Base-by-base conservation (phyloP, 2,329 filamentous ascomycete species). In the Dactylellina sp. region DNA sequence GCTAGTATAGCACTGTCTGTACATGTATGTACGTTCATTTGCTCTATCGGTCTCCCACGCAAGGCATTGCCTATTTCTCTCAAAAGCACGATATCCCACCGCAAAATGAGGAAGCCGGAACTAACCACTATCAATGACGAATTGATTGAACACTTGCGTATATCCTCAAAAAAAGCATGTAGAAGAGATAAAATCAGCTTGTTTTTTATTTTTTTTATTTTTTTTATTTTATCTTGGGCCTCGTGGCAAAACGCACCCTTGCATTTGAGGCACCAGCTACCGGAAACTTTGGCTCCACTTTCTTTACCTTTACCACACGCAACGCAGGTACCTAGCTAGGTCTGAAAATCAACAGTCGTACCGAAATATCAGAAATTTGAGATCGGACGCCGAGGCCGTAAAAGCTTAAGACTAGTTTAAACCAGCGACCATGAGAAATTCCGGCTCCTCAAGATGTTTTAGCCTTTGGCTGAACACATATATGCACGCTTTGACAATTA, bases 161-260 rank as follows among this genome's bases (percentile, higher is more conserved):
- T 52, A 40, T 22, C 53, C 22, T 44, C 12, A 7, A 59, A 56
- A 57, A 66, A 50, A 47, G 56, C 56, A 49, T n/a, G 18, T 53
- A 20, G n/a, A 59, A 39, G 35, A 50, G 53, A 68, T 47, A 59
- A 11, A 47, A 25, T 40, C 49, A 65, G 39, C 47, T n/a, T 25
- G n/a, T 25, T 14, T 32, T 32, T 32, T 32, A n/a, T n/a, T 25
- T 2, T 25, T 14, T 32, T 32, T 32, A 5, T n/a, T n/a, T n/a
- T n/a, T n/a, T 32, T 4, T 32, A 5, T 9, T 32, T 49, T 35
- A 47, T 49, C 42, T 37, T 16, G 50, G 52, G 37, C 50, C 63
- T 68, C 63, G 63, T 68, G 63, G 63, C 63, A 53, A 68, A 32
- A 68, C 37, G 53, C 46, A 32, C 53, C 63, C 63, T 68, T 68